Base-by-base conservation (phyloP, 2,329 filamentous ascomycete genomes). In the Phoma herbarum region DNA sequence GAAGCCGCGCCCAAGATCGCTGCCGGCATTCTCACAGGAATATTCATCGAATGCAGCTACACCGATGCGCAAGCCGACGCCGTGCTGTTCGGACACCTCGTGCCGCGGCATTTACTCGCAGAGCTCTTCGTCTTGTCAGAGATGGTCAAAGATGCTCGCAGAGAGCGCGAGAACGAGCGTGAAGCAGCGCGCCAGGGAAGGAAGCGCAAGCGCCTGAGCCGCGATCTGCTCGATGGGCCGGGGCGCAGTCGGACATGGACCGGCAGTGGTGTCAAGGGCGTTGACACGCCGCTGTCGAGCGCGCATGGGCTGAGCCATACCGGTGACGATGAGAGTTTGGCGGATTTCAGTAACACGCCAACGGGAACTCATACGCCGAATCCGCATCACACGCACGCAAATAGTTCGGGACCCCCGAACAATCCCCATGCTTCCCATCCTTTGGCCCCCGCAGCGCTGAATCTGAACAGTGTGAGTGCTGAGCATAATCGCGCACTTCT, bases 1-100 rank as follows among this genome's bases (percentile, higher is more conserved):
- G 91, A 95, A 70, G 94, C 94, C 0, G 94, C 93, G 0, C 90
- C 90, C 9, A 97, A 96, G 73, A 88, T 99, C 25, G 90, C 83
- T 0, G 79, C 83, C 0, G 91, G 92, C 1, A 82, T 84, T 4
- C 83, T 99, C 0, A 85, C 84, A 0, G 94, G 90, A 11, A 90
- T 99, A 12, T 94, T 98, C 72, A 96, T 99, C 67, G 95, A 99
- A 80, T 98, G 94, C 77, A 96, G 92, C 61, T 99, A 94, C 75
- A 90, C 92, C 61, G 90, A 97, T 75, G 86, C 86, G 8, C 90
- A 93, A 69, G 84, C 86, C 22, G 88, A 95, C 60, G 88, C 90
- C 48, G 86, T 88, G 0, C 83, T 99, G 0, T 99, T 93, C 65
- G 95, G 95, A 0, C 95, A 99, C 69, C 81, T 99, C 14, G 91